Base-by-base conservation (phyloP, 495 filamentous ascomycete genomes). In the Pyrenula aspistea region DNA sequence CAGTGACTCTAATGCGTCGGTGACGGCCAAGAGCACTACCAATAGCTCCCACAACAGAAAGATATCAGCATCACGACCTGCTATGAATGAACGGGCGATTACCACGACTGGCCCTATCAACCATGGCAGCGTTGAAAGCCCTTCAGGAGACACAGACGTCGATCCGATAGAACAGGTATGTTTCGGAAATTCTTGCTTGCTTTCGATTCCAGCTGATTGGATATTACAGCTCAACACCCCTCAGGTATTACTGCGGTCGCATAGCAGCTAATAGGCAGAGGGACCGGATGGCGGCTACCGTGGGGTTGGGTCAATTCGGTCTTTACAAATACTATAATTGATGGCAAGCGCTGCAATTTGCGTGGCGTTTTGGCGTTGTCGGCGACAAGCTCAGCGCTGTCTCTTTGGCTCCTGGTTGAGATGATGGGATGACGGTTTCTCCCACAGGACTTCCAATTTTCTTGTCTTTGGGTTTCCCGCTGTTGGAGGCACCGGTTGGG, bases 151-250 rank as follows among this genome's bases (percentile, higher is more conserved):
- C 22, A 70, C 83, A 54, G 76, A 77, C 57, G 81, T 83, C 56
- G 83, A 91, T 76, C 80, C 85, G 48, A 69, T 89, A 67, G 83
- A 84, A 63, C 79, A 84, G 76, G 86, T 88, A 79, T 75, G 83
- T 79, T 15, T 20, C 8, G 22, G 10, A 21, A 20, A 10, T 1
- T n/a, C 8, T 51, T 22, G 1, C 31, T 11, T 51, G 49, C 2
- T 51, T 24, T 47, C 23, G 25, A 21, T 42, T 8, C 15, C 15
- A 42, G 15, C 31, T 42, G 15, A 42, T 42, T 15, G n/a, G 4
- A 42, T 42, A 4, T 42, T 15, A 42, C 31, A 42, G 31, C 31
- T 42, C 31, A 42, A 4, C 15, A 42, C 31, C 15, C 31, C 31
- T 42, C 31, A 42, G 31, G 31, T 42, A 42, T 15, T 42, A 42